Conservation (phyloP, 768 basidiomycete species). For the Hirschioporus abietinus region DNA sequence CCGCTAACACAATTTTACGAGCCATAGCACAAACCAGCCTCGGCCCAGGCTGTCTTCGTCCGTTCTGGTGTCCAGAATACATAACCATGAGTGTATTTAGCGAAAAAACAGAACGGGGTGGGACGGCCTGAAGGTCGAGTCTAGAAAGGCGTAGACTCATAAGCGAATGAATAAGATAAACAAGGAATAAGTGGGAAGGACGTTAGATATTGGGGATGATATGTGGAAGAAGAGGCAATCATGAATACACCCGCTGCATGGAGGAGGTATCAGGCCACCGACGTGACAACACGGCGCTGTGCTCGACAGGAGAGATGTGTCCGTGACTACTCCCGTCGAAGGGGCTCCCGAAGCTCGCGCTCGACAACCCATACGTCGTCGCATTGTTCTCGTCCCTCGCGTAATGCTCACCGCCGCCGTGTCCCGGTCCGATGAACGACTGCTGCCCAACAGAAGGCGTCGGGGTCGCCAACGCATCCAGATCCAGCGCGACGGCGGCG, state of each 20-base stretch:
- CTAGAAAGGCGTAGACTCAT: background rate
- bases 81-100: background rate
- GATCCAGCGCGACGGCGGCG: no score
- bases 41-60: background rate
- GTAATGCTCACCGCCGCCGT: background rate
- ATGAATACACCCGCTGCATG: background rate
- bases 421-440: background rate
- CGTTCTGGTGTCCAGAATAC: background rate
- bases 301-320: background rate
- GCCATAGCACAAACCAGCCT: background rate
- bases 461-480: no score
- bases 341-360: background rate
- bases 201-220: no score
- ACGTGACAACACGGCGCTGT: background rate
- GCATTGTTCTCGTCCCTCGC: background rate
- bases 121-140: background rate
- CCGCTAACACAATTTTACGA: no score
- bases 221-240: background rate
- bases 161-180: background rate
- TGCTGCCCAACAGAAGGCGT: no score
- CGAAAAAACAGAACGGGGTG: background rate
- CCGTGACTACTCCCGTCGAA: background rate
- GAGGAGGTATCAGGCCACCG: background rate
- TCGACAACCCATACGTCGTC: background rate
- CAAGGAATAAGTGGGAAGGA: background rate